A percentile compares a stretch with the other conserved stretches of the same genome.
These are phyloP conservation scores for Penicillium sp. DNA, from an alignment of 2,329 filamentous ascomycete genomes.

Conservation along the genomic window DNA sequence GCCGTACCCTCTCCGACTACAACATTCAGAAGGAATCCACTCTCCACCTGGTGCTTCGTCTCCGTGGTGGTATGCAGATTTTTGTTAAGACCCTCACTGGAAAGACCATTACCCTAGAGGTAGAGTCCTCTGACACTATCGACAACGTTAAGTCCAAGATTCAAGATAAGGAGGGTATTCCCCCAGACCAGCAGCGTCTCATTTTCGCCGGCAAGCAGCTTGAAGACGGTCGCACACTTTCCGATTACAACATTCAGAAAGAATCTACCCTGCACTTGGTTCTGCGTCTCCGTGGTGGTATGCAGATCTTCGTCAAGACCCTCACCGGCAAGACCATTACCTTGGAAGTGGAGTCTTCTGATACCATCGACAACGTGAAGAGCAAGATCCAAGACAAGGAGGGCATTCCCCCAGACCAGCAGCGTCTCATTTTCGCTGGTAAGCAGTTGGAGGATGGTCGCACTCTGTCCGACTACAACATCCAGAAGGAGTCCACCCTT, in stretches of 20 bases:
- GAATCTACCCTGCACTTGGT: conserved; percentile 80
- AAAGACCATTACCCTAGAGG: conserved; percentile 92
- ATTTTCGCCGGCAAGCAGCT: conserved; percentile 94
- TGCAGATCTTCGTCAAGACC: conserved; percentile 84
- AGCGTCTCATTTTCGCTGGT: conserved; percentile 68
- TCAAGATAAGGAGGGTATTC: conserved; percentile 77
- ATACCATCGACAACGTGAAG: conserved; percentile 72
- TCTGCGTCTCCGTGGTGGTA: conserved; percentile 77
- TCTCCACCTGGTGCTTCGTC: conserved; percentile 80
- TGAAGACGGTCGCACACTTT: conserved; percentile 85
- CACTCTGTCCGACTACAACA: conserved; percentile 55
- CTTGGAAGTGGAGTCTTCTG: conserved; percentile 65
- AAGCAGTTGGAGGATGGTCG: conserved; percentile 61
- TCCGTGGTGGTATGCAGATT: conserved; percentile 73
- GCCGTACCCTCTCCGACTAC: conserved; percentile 86
- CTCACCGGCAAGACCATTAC: conserved; percentile 73
- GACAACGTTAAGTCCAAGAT: conserved; percentile 96
- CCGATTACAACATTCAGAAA: conserved; percentile 97
- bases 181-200: conserved; percentile 88
- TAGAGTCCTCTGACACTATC: conserved; percentile 86
- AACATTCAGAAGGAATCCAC: conserved; percentile 95
- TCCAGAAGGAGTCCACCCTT: conserved; percentile 62
- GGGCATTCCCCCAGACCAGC: conserved; percentile 69
- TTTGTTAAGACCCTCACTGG: conserved; percentile 64
- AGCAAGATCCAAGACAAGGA: conserved; percentile 80